Percentiles rank a stretch among this genome's conserved stretches.
These are phyloP conservation scores for Coemansia sp. DNA, from an alignment of 192 early-diverging fungal species.

Conservation along the genomic window DNA sequence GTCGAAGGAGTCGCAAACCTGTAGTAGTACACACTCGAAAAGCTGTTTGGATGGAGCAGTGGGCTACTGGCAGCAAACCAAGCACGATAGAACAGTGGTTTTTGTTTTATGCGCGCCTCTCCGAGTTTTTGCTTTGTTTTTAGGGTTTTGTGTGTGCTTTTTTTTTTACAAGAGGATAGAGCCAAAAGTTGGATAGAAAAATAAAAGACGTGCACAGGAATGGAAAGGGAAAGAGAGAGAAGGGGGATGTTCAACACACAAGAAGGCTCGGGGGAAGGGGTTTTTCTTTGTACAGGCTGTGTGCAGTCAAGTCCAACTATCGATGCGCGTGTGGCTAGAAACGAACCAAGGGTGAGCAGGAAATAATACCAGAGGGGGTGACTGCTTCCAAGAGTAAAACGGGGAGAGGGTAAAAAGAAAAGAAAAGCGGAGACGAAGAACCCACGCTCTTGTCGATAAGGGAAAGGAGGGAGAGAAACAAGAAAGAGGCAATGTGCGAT, in stretches of 20 bases:
- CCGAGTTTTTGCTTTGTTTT: background rate
- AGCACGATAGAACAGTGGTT: background rate
- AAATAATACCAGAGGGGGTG: constrained; percentile 12
- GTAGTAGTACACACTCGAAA: background rate
- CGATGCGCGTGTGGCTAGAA: constrained; percentile 9
- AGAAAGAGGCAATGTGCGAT: background rate
- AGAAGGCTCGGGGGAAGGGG: background rate
- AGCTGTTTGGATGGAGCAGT: background rate
- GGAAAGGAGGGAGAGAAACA: constrained; percentile 3
- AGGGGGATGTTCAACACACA: background rate
- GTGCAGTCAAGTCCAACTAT: constrained; percentile 2
- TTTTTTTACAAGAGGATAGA: background rate
- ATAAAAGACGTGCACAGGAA: background rate
- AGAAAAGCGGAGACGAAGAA: constrained; percentile 18
- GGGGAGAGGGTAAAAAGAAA: constrained; percentile 10
- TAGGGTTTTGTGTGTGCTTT: background rate
- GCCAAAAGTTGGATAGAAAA: background rate
- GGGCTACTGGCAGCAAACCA: background rate
- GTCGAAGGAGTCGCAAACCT: background rate
- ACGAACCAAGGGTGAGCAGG: background rate
- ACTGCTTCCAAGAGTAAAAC: constrained; percentile 18
- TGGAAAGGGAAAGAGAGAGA: constrained; percentile 1
- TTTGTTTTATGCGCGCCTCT: background rate
- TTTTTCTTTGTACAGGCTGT: background rate
- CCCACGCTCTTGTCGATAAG: constrained; percentile 1